Evolutionary conservation across 352 stramenopile species (phyloP).

Genomic region (Phytophthora capsici): DNA sequence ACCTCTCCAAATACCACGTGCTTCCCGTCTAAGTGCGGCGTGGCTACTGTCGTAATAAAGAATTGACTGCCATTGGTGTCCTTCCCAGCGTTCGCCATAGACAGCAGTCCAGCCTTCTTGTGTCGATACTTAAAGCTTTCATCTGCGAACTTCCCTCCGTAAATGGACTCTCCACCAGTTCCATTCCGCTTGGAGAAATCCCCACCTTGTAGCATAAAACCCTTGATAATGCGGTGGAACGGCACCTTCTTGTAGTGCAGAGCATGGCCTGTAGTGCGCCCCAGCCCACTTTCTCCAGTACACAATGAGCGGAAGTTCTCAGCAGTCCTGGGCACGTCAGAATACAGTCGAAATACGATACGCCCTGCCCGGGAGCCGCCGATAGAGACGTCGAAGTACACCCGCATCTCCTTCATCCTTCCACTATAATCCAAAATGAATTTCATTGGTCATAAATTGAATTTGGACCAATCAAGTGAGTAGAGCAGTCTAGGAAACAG

Average conservation of each 20-base stretch:
- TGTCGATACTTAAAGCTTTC: constrained; percentile 97
- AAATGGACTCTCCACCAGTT: constrained; percentile 88
- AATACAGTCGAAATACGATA: constrained; percentile 72
- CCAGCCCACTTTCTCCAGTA: constrained; percentile 76
- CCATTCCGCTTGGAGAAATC: constrained; percentile 84
- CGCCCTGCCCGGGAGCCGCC: constrained; percentile 73
- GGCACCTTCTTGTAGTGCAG: constrained; percentile 71
- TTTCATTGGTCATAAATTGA: not conserved
- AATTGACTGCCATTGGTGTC: constrained; percentile 87
- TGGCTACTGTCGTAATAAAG: constrained; percentile 87
- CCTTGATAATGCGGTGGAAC: constrained; percentile 88
- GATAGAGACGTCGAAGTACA: constrained; percentile 88
- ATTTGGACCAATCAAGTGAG: constrained; percentile 1
- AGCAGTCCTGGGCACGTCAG: constrained; percentile 57
- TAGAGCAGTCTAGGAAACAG: not conserved
- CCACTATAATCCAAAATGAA: not conserved
- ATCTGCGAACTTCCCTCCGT: constrained; percentile 85
- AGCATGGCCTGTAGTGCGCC: constrained; percentile 57
- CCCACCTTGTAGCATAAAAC: constrained; percentile 88
- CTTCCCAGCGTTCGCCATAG: constrained; percentile 93
- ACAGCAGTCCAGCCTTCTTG: constrained; percentile 92
- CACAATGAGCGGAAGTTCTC: constrained; percentile 72
- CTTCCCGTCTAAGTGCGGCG: constrained; percentile 97
- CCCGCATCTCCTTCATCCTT: constrained; percentile 29
- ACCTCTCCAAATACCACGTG: constrained; percentile 99